Evolutionary conservation across 202 grass and related monocot genomes (phyloP), one percentile per base, ranked within the genome.

Genomic region (Setaria italica): DNA sequence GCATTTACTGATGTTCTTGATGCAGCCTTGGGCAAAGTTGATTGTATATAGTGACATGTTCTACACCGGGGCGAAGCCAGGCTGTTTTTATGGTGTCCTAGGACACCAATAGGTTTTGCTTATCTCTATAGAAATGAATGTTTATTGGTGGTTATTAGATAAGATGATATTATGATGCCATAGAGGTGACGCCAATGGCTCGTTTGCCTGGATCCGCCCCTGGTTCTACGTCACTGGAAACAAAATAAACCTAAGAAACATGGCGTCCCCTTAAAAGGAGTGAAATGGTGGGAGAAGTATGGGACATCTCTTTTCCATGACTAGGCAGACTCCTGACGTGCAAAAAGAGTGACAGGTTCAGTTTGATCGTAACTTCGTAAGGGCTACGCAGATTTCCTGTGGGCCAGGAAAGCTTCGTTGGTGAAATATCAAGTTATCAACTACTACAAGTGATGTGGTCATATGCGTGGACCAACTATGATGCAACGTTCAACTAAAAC

Each of bases 381-480:
- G 10, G 57, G 25, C 19, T 30, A 37, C 1, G 46, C 20, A 84
- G 65, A 35, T 3, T 72, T 34, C 1, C 11, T 47, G 5, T 47
- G 70, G 42, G 63, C 53, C 69, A 50, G 46, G 46, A 51, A 49
- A 13, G 11, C 14, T 62, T 54, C 30, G 66, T 39, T 49, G 46
- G 54, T 81, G 70, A 58, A 77, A 57, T 47, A 63, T 84, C 62
- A 63, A 60, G 11, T 81, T 65, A 69, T 80, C 70, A 84, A 74
- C 39, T 76, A 49, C 43, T 16, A 72, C 84, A 45, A 49, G 42
- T 9, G 62, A 89, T 57, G 42, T 62, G 71, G 35, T 4, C 25
- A 64, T 32, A 55, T 1, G 11, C 11, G 0, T 9, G 55, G 47
- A 70, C 85, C 60, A 70, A 55, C 34, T 58, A 41, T 70, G 80